Conservation (phyloP, 2,329 filamentous ascomycete species). For the Gnomoniopsis sp. region DNA sequence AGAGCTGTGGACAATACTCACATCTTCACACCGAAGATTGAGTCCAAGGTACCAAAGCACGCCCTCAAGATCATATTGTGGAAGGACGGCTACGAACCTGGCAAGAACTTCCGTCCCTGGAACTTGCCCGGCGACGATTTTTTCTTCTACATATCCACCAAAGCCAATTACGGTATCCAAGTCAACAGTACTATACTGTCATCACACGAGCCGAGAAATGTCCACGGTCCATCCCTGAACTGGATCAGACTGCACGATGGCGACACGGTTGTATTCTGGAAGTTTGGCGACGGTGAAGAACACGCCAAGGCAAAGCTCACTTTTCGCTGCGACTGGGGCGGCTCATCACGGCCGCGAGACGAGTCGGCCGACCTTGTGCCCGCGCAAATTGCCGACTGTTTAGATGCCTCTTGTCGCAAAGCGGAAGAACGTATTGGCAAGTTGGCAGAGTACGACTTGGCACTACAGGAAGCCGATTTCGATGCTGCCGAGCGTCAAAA, state of each 20-base stretch:
- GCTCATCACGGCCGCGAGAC: constrained; percentile 41
- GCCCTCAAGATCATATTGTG: constrained; percentile 77
- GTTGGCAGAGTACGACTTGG: constrained; percentile 35
- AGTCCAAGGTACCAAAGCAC: constrained; percentile 75
- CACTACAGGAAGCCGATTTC: constrained; percentile 39
- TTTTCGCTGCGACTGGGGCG: constrained; percentile 56
- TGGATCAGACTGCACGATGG: constrained; percentile 73
- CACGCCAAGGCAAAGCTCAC: constrained; percentile 40
- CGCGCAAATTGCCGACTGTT: constrained; percentile 36
- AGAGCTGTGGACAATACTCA: constrained; percentile 66
- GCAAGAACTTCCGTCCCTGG: constrained; percentile 50
- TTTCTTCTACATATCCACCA: constrained; percentile 74
- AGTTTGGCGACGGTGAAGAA: constrained; percentile 35
- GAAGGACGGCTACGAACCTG: constrained; percentile 62
- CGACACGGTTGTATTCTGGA: constrained; percentile 73
- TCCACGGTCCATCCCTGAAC: constrained; percentile 50
- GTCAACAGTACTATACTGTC: constrained; percentile 70
- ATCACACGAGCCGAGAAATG: constrained; percentile 52
- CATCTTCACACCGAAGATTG: constrained; percentile 57
- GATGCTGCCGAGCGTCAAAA: constrained; percentile 41
- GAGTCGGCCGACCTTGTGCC: constrained; percentile 33
- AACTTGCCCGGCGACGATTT: constrained; percentile 53
- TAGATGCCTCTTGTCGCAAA: constrained; percentile 46
- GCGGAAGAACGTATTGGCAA: constrained; percentile 44
- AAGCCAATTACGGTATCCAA: constrained; percentile 70